Base-by-base conservation (phyloP, 441 rosid genomes). In the Adansonia grandidieri region DNA sequence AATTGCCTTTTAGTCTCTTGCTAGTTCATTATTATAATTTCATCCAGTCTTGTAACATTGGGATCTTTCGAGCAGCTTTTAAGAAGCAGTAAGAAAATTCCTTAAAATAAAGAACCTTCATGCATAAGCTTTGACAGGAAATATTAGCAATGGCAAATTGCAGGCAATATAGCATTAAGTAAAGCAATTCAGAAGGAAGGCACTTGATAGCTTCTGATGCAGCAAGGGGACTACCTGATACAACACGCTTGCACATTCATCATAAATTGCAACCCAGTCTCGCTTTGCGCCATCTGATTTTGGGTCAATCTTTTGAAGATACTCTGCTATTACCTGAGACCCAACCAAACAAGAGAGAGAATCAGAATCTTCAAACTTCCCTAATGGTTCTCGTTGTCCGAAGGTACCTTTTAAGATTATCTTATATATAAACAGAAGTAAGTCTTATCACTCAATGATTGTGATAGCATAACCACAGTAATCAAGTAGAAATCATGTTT, bases 211-310 rank as follows among this genome's bases (percentile, higher is more conserved):
- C 54, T 53, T 19, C 53, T 2, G 19, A 62, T 51, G 32, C 77
- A 64, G 15, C 5, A 69, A 6, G 40, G 22, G 14, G 54, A 57
- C 22, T 83, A 94, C 99, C 96, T 93, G 89, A 87, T 96, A 96
- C 82, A 96, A 84, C 22, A 94, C 98, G 74, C 74, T 87, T 5
- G 99, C 98, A 86, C 99, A 97, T 85, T 97, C 99, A 90, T 97
- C 99, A 83, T 96, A 96, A 68, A 96, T 96, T 40, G 98, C 98
- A 88, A 96, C 98, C 98, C 99, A 96, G 71, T 96, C 99, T 87
- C 99, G 92, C 89, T 93, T 96, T 44, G 99, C 98, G 65, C 99
- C 99, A 89, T 94, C 99, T 56, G 98, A 96, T 84, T 96, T 94
- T 60, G 99, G 99, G 78, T 96, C 99, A 77, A 94, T 22, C 88